A percentile compares a stretch with the other conserved stretches of the same genome.
phyloP scores from a whole-genome alignment of 768 basidiomycete genomes.

The Gyrodon lividus region DNA sequence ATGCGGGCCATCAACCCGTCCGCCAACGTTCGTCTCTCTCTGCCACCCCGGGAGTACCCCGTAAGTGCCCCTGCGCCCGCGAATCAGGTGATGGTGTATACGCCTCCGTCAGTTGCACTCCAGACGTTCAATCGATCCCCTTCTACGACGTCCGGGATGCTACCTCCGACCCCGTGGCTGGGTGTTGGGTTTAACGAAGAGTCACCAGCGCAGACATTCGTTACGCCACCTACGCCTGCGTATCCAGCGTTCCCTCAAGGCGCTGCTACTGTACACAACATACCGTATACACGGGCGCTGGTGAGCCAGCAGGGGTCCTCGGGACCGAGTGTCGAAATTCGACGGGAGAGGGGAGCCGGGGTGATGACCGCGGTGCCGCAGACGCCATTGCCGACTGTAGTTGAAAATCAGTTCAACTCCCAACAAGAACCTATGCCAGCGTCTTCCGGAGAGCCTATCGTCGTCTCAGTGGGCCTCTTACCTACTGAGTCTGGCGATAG shows the following conservation, averaged over 20 bases:
- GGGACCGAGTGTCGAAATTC: slow-evolving; percentile 64
- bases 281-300: slow-evolving; percentile 55
- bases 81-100: slow-evolving; percentile 16
- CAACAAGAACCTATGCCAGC: slow-evolving; percentile 10
- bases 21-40: slow-evolving; percentile 21
- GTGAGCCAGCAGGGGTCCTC: slow-evolving; percentile 47
- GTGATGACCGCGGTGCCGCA: slow-evolving; percentile 37
- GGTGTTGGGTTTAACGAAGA: slow-evolving; percentile 8
- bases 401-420: slow-evolving; percentile 40
- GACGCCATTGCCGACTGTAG: slow-evolving; percentile 56
- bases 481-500: slow-evolving; percentile 20
- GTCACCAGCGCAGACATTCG: slow-evolving; percentile 16
- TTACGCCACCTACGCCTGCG: slow-evolving; percentile 60
- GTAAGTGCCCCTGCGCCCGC: slow-evolving; percentile 11
- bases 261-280: slow-evolving; percentile 45
- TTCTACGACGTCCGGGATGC: slow-evolving; percentile 33
- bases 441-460: slow-evolving; percentile 51
- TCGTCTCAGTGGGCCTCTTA: slow-evolving; percentile 66
- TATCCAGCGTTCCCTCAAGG: slow-evolving; percentile 64
- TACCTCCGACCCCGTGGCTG: slow-evolving; percentile 32
- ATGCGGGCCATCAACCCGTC: slow-evolving; percentile 28
- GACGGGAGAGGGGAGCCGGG: slow-evolving; percentile 51
- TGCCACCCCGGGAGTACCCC: slow-evolving; percentile 28
- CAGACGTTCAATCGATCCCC: slow-evolving; percentile 31
- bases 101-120: slow-evolving; percentile 36